A percentile compares a stretch with the other conserved stretches of the same genome.
Conservation (phyloP, 768 basidiomycete genomes). For the Leccinum disarticulatum region DNA sequence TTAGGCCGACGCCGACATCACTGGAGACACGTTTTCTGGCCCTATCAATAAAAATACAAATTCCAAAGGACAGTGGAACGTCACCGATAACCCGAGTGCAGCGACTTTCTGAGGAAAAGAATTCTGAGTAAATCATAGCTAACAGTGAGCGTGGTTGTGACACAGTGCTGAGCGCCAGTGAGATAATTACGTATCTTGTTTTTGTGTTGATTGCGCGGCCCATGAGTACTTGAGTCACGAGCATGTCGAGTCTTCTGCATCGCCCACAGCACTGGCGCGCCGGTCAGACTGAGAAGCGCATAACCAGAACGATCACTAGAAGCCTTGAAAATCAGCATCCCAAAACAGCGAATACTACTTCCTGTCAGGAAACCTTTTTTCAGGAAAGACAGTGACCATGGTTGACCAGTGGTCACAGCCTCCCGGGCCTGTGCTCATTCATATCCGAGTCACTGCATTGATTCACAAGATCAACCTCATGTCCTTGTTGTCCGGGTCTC, state of each 20-base stretch:
- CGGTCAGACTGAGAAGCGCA: no score
- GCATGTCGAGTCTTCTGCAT: not conserved
- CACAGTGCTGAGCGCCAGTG: no score
- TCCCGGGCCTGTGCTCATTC: not conserved
- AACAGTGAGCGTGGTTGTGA: not conserved
- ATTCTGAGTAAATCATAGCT: not conserved
- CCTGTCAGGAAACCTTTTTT: no score
- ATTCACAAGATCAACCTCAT: not conserved
- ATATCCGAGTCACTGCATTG: not conserved
- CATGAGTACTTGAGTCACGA: not conserved
- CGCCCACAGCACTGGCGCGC: no score
- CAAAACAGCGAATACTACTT: no score
- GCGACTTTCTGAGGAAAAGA: not conserved
- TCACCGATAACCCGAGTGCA: not conserved
- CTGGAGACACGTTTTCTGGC: constrained; percentile 5
- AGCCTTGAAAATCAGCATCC: not conserved
- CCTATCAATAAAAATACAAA: not conserved
- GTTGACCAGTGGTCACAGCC: not conserved
- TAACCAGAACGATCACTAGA: no score
- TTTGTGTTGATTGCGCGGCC: not conserved
- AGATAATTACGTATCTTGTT: not conserved
- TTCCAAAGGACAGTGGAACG: not conserved
- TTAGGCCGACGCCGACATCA: not conserved
- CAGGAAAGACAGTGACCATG: no score
- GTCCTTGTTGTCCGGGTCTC: not conserved